phyloP scores from a whole-genome alignment of 345 rosid species.

The Pistacia vera region DNA sequence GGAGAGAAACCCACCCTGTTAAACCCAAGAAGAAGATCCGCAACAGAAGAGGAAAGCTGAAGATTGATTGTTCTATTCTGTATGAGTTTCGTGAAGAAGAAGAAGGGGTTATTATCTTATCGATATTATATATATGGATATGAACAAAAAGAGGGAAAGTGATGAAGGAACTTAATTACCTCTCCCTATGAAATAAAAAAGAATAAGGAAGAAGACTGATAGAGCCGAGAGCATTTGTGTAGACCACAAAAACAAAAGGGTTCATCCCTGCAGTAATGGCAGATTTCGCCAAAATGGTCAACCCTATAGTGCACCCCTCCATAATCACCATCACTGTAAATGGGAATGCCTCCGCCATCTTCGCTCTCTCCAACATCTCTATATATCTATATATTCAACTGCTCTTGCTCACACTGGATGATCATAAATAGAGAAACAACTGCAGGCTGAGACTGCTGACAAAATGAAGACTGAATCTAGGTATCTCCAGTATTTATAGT shows the following conservation, averaged over 20 bases:
- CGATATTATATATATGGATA: neutral
- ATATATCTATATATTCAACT: neutral
- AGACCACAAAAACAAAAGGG: constrained; percentile 75
- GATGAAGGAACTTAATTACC: constrained; percentile 26
- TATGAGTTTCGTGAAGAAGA: constrained; percentile 20
- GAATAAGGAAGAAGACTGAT: constrained; percentile 65
- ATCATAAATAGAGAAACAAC: neutral
- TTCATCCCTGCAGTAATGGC: constrained; percentile 68
- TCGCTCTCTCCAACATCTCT: constrained; percentile 28
- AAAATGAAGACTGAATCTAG: neutral
- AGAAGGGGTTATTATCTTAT: neutral
- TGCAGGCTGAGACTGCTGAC: neutral
- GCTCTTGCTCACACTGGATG: neutral
- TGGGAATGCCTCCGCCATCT: constrained; percentile 40
- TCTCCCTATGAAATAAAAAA: constrained; percentile 57
- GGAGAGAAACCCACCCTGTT: constrained; percentile 54
- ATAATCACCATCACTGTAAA: constrained; percentile 60
- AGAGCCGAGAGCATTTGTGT: constrained; percentile 60
- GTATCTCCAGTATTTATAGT: neutral
- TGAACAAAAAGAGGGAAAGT: neutral
- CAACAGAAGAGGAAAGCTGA: constrained; percentile 48
- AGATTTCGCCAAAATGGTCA: constrained; percentile 70
- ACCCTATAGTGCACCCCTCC: constrained; percentile 75
- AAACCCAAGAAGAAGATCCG: constrained; percentile 77
- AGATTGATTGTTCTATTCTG: constrained; percentile 51